Evolutionary conservation across 495 filamentous ascomycete genomes (phyloP).

Genomic region (Penicillium samsonianum): DNA sequence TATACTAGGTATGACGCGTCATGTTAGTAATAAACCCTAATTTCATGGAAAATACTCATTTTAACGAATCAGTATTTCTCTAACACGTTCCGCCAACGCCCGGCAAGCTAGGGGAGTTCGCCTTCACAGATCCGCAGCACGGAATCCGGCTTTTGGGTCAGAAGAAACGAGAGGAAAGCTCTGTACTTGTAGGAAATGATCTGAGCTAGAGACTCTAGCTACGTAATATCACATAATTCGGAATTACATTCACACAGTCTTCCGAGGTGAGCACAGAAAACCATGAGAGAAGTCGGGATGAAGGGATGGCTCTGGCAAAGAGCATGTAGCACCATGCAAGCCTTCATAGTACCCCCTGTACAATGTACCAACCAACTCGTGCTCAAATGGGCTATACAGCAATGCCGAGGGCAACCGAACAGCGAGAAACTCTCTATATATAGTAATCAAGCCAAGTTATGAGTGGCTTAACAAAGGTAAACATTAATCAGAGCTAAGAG

Average conservation of each 20-base stretch:
- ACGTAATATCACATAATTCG: conserved; percentile 19
- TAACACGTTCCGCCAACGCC: background rate
- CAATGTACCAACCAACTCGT: background rate
- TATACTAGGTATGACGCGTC: background rate
- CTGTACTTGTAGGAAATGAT: background rate
- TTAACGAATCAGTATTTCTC: background rate
- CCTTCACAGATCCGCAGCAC: conserved; percentile 1
- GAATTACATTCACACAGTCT: background rate
- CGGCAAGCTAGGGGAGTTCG: background rate
- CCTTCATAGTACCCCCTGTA: background rate
- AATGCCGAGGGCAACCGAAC: conserved; percentile 12
- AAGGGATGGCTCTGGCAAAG: background rate
- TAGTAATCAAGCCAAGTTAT: conserved; percentile 6
- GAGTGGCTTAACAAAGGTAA: background rate
- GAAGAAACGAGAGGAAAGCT: conserved; percentile 5
- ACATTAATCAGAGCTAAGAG: background rate
- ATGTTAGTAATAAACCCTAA: background rate
- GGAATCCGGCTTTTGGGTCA: conserved; percentile 6
- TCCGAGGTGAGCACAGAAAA: background rate
- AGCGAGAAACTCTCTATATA: background rate
- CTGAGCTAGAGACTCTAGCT: background rate
- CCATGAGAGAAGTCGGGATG: background rate
- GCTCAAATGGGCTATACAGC: background rate
- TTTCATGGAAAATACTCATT: background rate
- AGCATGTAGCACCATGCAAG: background rate